Evolutionary conservation across 805 yeast genomes (phyloP), one percentile per base, ranked within the genome.

Genomic region (Ogataea philodendri): DNA sequence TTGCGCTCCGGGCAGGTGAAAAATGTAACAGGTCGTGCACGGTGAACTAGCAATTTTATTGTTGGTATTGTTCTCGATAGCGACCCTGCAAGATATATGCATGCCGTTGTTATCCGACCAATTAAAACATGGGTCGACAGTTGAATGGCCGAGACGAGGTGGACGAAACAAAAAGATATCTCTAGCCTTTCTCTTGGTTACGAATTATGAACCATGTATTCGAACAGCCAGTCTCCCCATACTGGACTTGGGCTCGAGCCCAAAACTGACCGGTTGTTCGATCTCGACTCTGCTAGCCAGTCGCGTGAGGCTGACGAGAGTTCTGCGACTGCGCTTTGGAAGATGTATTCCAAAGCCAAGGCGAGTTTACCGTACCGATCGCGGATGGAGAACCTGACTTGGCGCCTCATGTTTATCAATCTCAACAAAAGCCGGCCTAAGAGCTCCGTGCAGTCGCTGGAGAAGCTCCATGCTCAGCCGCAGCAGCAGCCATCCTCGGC

Each of bases 331-430:
- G 69, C 77, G 5, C 60, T 86, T 15, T 88, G 95, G 95, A 78
- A 78, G 52, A 74, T 88, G 81, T 88, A 88, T 60, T 69, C 81
- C 33, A 74, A 73, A 45, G 94, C 95, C 10, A 77, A 76, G 46
- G 79, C 84, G 8, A 69, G 81, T 9, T 62, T 88, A 25, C 95
- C 95, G 1, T 78, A 84, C 56, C 72, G 74, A 37, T 72, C 76
- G 17, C 66, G 96, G 32, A 82, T 88, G 79, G 86, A 84, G 52
- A 88, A 88, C 55, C 60, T 87, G 36, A 79, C 94, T 7, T 87
- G 96, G 96, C 65, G 96, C 41, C 72, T 87, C 76, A 81, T 87
- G 89, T 75, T 70, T 27, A 65, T 81, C 46, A 70, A 62, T 40
- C 35, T 55, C 22, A 44, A 42, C 35, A 49, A 30, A 41, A 46